phyloP scores from a whole-genome alignment of 2,329 filamentous ascomycete genomes.

The Fusarium sacchari region DNA sequence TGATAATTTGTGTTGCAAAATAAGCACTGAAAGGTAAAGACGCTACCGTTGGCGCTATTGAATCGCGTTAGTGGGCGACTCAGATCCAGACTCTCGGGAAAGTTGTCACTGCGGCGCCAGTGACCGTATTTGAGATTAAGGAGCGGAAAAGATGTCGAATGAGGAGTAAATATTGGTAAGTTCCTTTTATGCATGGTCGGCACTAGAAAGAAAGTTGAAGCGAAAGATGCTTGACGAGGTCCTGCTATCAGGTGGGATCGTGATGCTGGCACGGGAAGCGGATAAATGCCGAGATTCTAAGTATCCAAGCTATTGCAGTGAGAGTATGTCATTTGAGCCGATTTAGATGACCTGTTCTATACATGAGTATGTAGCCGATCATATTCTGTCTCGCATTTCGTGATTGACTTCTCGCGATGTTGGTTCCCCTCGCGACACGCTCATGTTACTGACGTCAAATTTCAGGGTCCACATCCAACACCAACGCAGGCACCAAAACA shows the following conservation, averaged over 20 bases:
- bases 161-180: neutral
- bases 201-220: neutral
- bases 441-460: neutral
- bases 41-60: constrained; percentile 13
- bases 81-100: neutral
- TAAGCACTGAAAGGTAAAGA: neutral
- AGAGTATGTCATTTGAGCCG: neutral
- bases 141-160: neutral
- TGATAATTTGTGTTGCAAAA: neutral
- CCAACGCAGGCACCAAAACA: neutral
- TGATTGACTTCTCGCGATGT: neutral
- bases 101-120: neutral
- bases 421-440: neutral
- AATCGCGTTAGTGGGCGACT: neutral
- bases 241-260: neutral
- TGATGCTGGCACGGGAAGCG: neutral
- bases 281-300: neutral
- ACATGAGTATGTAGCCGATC: accelerated
- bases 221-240: neutral
- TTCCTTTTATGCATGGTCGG: neutral
- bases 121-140: neutral
- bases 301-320: accelerated
- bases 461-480: neutral
- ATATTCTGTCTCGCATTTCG: neutral
- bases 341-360: accelerated